These are phyloP conservation scores for Barnettozyma californica DNA, from an alignment of 805 yeast species.

Conservation along the genomic window DNA sequence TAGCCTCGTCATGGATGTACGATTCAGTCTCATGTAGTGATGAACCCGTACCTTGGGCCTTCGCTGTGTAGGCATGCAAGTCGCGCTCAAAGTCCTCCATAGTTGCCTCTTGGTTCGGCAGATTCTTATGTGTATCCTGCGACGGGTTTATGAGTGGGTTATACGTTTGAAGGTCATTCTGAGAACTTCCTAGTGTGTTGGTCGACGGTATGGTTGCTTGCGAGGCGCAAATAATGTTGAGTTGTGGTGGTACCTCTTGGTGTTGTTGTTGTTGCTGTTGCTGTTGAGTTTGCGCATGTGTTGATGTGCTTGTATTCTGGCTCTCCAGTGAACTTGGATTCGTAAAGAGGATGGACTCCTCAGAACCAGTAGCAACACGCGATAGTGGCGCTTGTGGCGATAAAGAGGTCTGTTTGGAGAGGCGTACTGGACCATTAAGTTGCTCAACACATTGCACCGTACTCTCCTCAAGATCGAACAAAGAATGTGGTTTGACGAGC, in stretches of 20 bases:
- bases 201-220: background rate
- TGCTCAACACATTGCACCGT: background rate
- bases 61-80: background rate
- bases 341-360: conserved; percentile 25
- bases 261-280: background rate
- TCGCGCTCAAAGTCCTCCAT: background rate
- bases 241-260: background rate
- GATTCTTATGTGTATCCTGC: background rate
- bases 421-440: background rate
- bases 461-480: background rate
- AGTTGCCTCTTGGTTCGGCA: background rate
- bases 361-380: conserved; percentile 18
- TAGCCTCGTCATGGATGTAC: conserved; percentile 30
- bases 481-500: background rate
- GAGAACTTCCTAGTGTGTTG: background rate
- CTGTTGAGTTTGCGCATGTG: conserved; percentile 7
- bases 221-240: background rate
- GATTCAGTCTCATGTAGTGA: conserved; percentile 26
- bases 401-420: background rate
- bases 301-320: conserved; percentile 19
- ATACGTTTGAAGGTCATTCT: background rate
- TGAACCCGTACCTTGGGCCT: background rate
- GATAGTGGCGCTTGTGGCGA: conserved; percentile 21
- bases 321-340: conserved; percentile 23
- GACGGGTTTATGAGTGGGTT: background rate